Conservation (phyloP, 352 stramenopile species). For the Phytophthora meadii region DNA sequence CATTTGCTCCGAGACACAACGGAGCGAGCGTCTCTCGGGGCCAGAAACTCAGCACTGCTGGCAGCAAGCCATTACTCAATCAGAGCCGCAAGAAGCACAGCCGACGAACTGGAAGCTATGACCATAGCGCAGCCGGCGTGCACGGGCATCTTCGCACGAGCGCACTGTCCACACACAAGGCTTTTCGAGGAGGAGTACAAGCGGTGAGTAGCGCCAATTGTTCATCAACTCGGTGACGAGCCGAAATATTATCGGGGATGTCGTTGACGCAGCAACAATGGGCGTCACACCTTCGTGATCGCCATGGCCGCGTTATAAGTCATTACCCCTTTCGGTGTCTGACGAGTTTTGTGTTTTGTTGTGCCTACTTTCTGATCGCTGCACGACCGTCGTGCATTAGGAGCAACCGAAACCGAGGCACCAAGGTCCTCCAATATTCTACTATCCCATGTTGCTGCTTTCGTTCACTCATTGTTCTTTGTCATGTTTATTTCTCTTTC, state of each 20-base stretch:
- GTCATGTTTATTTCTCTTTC: too few relatives aligned
- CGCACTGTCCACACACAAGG: conserved; percentile 46
- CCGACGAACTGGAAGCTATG: conserved; percentile 7
- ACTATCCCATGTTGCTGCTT: not conserved
- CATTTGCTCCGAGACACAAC: conserved; percentile 11
- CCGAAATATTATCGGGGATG: conserved; percentile 13
- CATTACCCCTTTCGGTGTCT: not conserved
- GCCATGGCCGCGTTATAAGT: not conserved
- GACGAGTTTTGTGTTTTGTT: conserved; percentile 12
- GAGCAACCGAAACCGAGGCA: conserved; percentile 57
- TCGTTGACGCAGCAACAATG: not conserved
- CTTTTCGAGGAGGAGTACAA: conserved; percentile 74
- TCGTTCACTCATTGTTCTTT: not conserved
- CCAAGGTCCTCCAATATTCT: conserved; percentile 34
- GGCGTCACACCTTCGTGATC: too few relatives aligned
- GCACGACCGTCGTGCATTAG: conserved; percentile 16
- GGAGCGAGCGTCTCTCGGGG: conserved; percentile 9
- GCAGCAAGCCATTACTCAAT: conserved; percentile 27
- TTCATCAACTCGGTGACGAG: not conserved
- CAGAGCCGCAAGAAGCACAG: conserved; percentile 2
- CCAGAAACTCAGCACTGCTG: not conserved
- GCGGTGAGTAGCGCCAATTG: conserved; percentile 37
- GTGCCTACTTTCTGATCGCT: too few relatives aligned
- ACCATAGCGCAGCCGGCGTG: conserved; percentile 26
- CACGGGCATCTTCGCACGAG: conserved; percentile 51